These are phyloP conservation scores for Allium fistulosum DNA, from an alignment of 106 monocot species.

Conservation along the genomic window DNA sequence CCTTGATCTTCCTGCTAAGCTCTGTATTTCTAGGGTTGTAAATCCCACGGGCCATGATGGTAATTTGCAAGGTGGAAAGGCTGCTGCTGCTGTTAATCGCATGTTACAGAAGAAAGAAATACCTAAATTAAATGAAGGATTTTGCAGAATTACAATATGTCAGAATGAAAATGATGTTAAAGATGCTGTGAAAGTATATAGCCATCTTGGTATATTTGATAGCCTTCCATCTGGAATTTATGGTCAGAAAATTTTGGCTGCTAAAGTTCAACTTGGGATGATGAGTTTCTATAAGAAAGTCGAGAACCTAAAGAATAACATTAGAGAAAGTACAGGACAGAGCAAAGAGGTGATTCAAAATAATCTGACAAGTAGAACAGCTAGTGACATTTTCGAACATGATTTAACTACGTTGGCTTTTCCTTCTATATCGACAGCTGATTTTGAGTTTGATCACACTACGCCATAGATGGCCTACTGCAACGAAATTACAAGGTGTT, in stretches of 20 bases:
- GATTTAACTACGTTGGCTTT: conserved; percentile 62
- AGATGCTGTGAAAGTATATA: conserved; percentile 51
- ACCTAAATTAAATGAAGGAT: conserved; percentile 76
- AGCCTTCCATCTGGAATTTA: conserved; percentile 64
- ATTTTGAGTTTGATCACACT: conserved; percentile 93
- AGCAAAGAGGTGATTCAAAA: conserved; percentile 6
- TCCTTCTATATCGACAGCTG: conserved; percentile 91
- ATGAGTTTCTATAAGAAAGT: conserved; percentile 91
- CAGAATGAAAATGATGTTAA: conserved; percentile 57
- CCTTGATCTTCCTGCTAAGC: conserved; percentile 77
- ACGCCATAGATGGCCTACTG: too few relatives aligned
- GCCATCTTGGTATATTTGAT: conserved; percentile 44
- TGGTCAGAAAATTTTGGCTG: conserved; percentile 65
- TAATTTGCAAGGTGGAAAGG: conserved; percentile 87
- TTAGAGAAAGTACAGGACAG: conserved; percentile 9
- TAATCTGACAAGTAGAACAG: background rate
- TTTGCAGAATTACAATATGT: conserved; percentile 79
- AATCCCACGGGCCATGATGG: conserved; percentile 83
- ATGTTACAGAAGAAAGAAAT: conserved; percentile 86
- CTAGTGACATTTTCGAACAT: conserved; percentile 8
- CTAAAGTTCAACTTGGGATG: conserved; percentile 83
- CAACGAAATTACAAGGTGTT: too few relatives aligned
- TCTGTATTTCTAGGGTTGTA: conserved; percentile 87
- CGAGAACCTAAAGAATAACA: conserved; percentile 15
- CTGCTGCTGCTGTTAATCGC: conserved; percentile 86